Percentiles rank a stretch among this genome's conserved stretches.
These are phyloP conservation scores for Komagataella kurtzmanii DNA, from an alignment of 805 yeast species.

Conservation along the genomic window DNA sequence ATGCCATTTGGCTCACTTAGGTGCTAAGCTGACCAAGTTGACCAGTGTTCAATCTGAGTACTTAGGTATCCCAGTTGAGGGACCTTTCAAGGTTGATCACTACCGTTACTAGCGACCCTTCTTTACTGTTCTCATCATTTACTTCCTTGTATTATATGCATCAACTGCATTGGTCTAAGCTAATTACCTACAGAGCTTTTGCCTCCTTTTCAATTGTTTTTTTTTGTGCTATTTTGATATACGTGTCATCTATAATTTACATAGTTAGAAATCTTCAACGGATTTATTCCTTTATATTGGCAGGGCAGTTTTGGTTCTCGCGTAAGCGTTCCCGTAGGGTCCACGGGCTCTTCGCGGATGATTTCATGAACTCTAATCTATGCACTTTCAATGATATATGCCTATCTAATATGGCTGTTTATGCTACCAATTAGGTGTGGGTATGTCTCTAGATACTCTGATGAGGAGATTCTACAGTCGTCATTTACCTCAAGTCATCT, in stretches of 20 bases:
- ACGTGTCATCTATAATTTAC: not conserved
- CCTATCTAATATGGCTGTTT: not conserved
- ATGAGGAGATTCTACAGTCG: constrained; percentile 11
- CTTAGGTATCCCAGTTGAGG: constrained; percentile 81
- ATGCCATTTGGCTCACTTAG: constrained; percentile 90
- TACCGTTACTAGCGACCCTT: constrained; percentile 71
- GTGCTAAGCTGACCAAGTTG: constrained; percentile 74
- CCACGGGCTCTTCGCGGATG: no score
- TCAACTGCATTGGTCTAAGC: constrained; percentile 6
- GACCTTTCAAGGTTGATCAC: constrained; percentile 97
- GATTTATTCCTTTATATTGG: not conserved
- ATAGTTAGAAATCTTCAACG: not conserved
- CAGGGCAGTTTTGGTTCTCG: not conserved
- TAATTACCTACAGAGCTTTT: not conserved
- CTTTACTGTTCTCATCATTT: not conserved
- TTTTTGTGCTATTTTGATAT: not conserved
- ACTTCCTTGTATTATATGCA: constrained; percentile 4
- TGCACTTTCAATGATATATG: not conserved
- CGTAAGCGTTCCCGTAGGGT: no score
- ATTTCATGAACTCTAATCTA: not conserved
- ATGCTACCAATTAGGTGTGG: not conserved
- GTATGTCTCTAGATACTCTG: constrained; percentile 4
- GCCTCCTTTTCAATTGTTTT: not conserved
- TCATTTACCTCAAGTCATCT: constrained; percentile 13
- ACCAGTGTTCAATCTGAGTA: constrained; percentile 79